A percentile compares a stretch with the other conserved stretches of the same genome.
Conservation (phyloP, 257 asterid species). For the Solanum chilense region DNA sequence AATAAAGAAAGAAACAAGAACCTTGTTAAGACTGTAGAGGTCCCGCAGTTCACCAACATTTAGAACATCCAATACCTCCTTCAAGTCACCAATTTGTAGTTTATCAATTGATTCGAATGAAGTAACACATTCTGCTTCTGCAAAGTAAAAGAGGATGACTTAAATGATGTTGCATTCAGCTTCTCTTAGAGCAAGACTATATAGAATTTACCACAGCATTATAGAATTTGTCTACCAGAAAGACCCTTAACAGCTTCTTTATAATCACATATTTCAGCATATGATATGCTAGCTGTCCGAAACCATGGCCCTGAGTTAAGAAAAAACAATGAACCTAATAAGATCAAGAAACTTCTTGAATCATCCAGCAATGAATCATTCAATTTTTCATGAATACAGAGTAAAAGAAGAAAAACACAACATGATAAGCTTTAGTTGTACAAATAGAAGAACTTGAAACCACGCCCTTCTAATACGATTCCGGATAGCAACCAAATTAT, state of each 20-base stretch:
- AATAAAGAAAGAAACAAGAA: slow-evolving; percentile 9
- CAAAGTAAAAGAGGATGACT: slow-evolving; percentile 5
- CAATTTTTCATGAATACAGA: neutral
- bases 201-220: neutral
- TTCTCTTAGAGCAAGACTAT: neutral
- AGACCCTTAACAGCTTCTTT: slow-evolving; percentile 57
- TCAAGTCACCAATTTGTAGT: slow-evolving; percentile 33
- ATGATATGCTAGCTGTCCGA: slow-evolving; percentile 63
- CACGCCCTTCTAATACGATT: neutral
- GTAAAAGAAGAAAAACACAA: neutral
- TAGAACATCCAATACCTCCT: slow-evolving; percentile 55
- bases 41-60: slow-evolving; percentile 65
- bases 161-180: neutral
- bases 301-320: slow-evolving; percentile 80
- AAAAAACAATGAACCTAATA: neutral
- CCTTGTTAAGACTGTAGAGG: slow-evolving; percentile 51
- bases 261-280: slow-evolving; percentile 66
- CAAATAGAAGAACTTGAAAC: neutral
- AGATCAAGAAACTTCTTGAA: neutral
- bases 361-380: neutral
- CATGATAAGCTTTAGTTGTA: neutral
- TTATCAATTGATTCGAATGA: slow-evolving; percentile 30
- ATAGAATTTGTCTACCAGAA: slow-evolving; percentile 36
- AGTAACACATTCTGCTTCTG: slow-evolving; percentile 60
- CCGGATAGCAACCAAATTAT: neutral